Evolutionary conservation across 192 early-diverging fungal genomes (phyloP).

Genomic region (Rhizophagus clarus): DNA sequence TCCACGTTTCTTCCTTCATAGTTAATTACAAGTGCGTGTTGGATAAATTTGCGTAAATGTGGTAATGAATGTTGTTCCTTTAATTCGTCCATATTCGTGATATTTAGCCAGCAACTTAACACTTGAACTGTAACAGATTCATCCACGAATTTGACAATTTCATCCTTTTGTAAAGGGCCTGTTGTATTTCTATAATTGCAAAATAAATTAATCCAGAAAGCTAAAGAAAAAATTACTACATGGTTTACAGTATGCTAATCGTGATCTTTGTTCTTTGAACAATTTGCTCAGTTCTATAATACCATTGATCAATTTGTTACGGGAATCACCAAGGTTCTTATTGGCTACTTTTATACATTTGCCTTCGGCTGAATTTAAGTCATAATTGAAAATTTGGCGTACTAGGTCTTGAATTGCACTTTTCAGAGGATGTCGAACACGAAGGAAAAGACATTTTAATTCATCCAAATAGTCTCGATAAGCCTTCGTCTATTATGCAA

Average conservation of each 20-base stretch:
- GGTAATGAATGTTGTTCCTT: not conserved
- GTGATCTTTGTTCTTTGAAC: not conserved
- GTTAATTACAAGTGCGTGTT: not conserved
- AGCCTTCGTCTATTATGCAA: not conserved
- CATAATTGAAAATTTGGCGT: not conserved
- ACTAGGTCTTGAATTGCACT: not conserved
- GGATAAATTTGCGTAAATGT: not conserved
- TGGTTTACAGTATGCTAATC: too few relatives aligned
- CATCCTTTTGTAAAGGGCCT: not conserved
- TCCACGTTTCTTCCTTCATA: not conserved
- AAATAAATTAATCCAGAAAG: too few relatives aligned
- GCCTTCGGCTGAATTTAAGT: not conserved
- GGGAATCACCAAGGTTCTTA: not conserved
- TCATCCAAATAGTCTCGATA: not conserved
- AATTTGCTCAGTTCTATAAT: not conserved
- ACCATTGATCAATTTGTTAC: not conserved
- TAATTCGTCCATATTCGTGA: not conserved
- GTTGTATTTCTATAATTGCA: not conserved
- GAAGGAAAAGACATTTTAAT: slow-evolving; percentile 1
- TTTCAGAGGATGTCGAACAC: not conserved
- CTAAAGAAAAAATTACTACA: not conserved
- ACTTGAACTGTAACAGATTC: not conserved
- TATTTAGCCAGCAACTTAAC: not conserved
- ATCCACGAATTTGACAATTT: not conserved
- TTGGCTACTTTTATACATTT: not conserved